phyloP scores from a whole-genome alignment of 1,284 basidiomycete genomes.

The Violaceomyces palustris region DNA sequence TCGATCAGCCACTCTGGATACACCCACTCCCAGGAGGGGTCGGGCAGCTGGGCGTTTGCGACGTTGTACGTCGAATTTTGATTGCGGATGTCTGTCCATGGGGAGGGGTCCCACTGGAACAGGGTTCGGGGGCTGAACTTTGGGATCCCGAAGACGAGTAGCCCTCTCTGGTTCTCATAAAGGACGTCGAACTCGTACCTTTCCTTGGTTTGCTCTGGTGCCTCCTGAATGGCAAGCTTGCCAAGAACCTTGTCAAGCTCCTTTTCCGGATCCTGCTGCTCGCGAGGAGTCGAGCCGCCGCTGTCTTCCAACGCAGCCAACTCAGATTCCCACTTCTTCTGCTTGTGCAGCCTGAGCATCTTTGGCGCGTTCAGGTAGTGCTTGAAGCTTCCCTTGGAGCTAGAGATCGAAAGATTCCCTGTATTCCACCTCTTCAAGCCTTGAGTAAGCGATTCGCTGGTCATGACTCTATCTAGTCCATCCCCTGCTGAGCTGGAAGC shows the following conservation, averaged over 20 bases:
- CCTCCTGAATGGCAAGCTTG: constrained; percentile 29
- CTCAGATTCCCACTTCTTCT: constrained; percentile 25
- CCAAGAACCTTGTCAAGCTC: constrained; percentile 35
- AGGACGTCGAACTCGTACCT: constrained; percentile 48
- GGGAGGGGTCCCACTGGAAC: constrained; percentile 46
- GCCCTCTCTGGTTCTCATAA: constrained; percentile 49
- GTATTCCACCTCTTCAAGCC: constrained; percentile 8
- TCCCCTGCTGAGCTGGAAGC: not conserved
- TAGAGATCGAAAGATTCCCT: constrained; percentile 14
- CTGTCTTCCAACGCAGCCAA: constrained; percentile 19
- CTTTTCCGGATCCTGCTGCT: constrained; percentile 14
- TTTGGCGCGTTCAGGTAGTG: constrained; percentile 18
- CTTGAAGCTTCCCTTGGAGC: constrained; percentile 21
- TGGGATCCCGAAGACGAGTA: constrained; percentile 48
- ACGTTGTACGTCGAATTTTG: constrained; percentile 44
- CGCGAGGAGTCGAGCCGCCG: not conserved
- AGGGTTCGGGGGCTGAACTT: constrained; percentile 48
- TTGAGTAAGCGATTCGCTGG: not conserved
- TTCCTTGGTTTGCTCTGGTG: constrained; percentile 26
- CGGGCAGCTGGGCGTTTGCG: constrained; percentile 48
- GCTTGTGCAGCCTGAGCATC: constrained; percentile 23
- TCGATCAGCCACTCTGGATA: constrained; percentile 50
- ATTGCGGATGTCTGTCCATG: constrained; percentile 38
- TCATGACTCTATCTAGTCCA: not conserved
- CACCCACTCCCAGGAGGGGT: constrained; percentile 51